Evolutionary conservation across 805 yeast species (phyloP).

Genomic region (Myxozyma kluyveri): DNA sequence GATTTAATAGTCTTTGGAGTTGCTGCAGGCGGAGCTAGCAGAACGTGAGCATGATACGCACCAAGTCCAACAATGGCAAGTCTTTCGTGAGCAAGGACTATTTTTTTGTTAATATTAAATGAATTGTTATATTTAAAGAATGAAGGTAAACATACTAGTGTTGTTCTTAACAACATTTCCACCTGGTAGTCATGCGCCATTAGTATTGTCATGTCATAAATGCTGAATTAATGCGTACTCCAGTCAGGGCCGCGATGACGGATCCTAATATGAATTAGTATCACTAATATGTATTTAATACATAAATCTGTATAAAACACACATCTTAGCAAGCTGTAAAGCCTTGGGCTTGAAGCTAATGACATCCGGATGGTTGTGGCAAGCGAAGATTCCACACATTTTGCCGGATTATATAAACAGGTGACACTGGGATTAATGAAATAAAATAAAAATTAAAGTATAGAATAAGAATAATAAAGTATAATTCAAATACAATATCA

Average conservation of each 20-base stretch:
- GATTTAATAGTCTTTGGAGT: too few species aligned
- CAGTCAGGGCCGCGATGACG: conserved; percentile 99
- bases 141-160: conserved; percentile 45
- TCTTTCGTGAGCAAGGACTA: conserved; percentile 84
- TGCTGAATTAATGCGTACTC: conserved; percentile 40
- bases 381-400: conserved; percentile 99
- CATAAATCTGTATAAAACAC: conserved; percentile 6
- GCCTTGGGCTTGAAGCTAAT: conserved; percentile 83
- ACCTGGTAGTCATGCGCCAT: too few species aligned
- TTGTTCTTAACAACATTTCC: conserved; percentile 79
- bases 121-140: not conserved
- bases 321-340: conserved; percentile 72
- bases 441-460: too few species aligned
- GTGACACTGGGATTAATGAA: too few species aligned
- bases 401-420: too few species aligned
- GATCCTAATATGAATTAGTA: conserved; percentile 48
- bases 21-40: not conserved
- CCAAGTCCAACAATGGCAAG: conserved; percentile 93
- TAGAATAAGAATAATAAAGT: too few species aligned
- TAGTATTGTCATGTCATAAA: not conserved
- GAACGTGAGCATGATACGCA: conserved; percentile 1
- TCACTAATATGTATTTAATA: not conserved
- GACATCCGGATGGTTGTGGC: conserved; percentile 76
- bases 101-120: not conserved
- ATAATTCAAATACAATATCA: too few species aligned